Evolutionary conservation across 306 rosid genomes (phyloP), one percentile per base, ranked within the genome.

Genomic region (Glycine tomentella): DNA sequence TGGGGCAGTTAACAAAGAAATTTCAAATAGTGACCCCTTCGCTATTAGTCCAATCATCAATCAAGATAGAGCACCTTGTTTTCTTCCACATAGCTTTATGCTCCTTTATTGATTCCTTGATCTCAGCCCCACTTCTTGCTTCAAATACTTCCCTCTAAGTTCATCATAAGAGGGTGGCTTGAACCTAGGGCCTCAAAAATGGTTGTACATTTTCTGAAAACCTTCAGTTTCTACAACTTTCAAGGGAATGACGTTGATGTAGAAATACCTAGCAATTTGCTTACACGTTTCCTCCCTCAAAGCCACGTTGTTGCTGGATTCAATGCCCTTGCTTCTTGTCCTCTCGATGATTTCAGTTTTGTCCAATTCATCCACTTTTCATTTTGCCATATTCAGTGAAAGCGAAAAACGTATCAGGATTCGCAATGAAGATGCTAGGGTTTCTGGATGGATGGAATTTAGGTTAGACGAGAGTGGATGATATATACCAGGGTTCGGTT

Each of bases 271-370:
- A 53, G 59, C 25, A 13, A 53, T 15, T 5, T 53, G 8, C 59
- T 53, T n/a, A 15, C 59, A 53, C 59, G 59, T 6, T n/a, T 55
- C 59, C 59, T n/a, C 59, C 59, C 59, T 53, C 59, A 53, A 14
- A n/a, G 6, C 7, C 59, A 53, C 44, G 44, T 4, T 5, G 9
- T 9, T 55, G 20, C 9, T 55, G 9, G 25, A 55, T 55, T 55
- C 16, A 55, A 55, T 55, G 59, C 59, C 7, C 25, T 55, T 55
- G 59, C 59, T n/a, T 55, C 20, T 55, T 55, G 1, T 55, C 59
- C 15, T 55, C 59, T 1, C 5, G 0, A 49, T 49, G 53, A 12
- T 13, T 49, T 14, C 58, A 55, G 59, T 7, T 4, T 15, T n/a
- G 9, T 15, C 25, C 59, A 55, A 55, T 55, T 53, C 9, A 1